These are phyloP conservation scores for Myriangium duriaei DNA, from an alignment of 2,329 filamentous ascomycete genomes.

Conservation along the genomic window DNA sequence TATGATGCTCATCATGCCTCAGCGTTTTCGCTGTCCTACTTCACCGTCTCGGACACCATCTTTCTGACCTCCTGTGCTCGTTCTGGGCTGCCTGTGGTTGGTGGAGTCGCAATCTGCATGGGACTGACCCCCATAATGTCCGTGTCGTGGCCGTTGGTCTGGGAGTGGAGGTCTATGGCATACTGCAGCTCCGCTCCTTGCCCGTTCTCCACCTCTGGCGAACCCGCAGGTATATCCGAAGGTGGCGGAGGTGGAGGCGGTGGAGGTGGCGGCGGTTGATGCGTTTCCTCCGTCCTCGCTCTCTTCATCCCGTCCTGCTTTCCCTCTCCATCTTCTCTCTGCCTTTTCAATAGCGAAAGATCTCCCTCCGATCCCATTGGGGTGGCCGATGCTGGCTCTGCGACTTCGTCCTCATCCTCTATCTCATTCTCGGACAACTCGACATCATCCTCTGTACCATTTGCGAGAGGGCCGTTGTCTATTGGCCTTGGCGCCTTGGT, in stretches of 20 bases:
- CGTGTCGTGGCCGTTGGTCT: slow-evolving; percentile 1
- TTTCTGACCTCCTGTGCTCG: too few species aligned
- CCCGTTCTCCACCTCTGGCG: slow-evolving; percentile 11
- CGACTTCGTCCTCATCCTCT: slow-evolving; percentile 8
- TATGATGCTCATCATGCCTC: background rate
- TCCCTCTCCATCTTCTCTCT: slow-evolving; percentile 21
- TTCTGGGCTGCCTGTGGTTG: slow-evolving; percentile 26
- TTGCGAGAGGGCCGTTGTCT: background rate
- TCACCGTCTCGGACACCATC: too few species aligned
- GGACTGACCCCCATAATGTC: slow-evolving; percentile 15
- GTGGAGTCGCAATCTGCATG: slow-evolving; percentile 34
- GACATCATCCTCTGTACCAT: slow-evolving; percentile 26
- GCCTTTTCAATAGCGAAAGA: slow-evolving; percentile 23
- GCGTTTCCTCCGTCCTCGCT: slow-evolving; percentile 18
- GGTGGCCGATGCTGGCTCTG: slow-evolving; percentile 16
- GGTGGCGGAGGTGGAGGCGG: slow-evolving; percentile 30
- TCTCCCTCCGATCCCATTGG: slow-evolving; percentile 17
- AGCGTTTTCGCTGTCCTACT: background rate
- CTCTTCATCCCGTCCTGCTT: slow-evolving; percentile 20
- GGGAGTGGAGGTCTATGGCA: slow-evolving; percentile 9
- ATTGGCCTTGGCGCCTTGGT: slow-evolving; percentile 2
- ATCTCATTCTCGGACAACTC: slow-evolving; percentile 19
- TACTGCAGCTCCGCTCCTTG: slow-evolving; percentile 19
- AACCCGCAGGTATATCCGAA: background rate
- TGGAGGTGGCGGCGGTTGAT: slow-evolving; percentile 23